A percentile compares a stretch with the other conserved stretches of the same genome.
Conservation (phyloP, 192 early-diverging fungal species). For the Coemansia sp. region DNA sequence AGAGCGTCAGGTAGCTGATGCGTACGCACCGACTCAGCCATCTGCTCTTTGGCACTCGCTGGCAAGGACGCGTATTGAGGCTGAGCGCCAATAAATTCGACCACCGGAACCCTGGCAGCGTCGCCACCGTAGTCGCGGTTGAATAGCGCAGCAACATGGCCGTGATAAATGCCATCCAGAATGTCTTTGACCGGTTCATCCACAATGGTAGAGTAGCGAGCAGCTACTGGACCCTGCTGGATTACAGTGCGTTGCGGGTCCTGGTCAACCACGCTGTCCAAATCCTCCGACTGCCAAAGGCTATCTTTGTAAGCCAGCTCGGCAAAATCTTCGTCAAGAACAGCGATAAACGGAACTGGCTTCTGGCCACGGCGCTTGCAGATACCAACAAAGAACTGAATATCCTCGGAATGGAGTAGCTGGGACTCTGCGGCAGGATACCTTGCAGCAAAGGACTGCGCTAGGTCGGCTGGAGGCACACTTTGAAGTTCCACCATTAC, state of each 20-base stretch:
- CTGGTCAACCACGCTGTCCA: constrained; percentile 77
- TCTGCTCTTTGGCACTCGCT: background rate
- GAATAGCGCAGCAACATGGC: constrained; percentile 73
- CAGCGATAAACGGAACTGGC: constrained; percentile 79
- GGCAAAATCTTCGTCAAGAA: constrained; percentile 86
- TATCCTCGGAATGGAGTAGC: too few species aligned
- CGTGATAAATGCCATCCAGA: constrained; percentile 77
- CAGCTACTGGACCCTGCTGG: constrained; percentile 87
- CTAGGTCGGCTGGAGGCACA: constrained; percentile 18
- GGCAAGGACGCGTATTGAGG: background rate
- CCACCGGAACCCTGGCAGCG: constrained; percentile 61
- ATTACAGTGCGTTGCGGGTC: constrained; percentile 81
- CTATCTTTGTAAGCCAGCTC: constrained; percentile 84
- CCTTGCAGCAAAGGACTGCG: constrained; percentile 15
- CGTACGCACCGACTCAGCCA: background rate
- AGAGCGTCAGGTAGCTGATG: constrained; percentile 5
- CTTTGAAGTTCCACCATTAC: background rate
- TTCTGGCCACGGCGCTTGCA: too few species aligned
- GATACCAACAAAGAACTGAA: too few species aligned
- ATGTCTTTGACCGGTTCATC: constrained; percentile 87
- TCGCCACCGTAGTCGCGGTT: constrained; percentile 66
- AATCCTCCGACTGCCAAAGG: constrained; percentile 87
- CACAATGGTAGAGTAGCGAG: constrained; percentile 63
- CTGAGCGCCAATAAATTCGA: constrained; percentile 64
- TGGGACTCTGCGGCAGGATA: constrained; percentile 17